Conservation (phyloP, 225 moss, liverwort and hornwort genomes). For the Takakia lepidozioides region DNA sequence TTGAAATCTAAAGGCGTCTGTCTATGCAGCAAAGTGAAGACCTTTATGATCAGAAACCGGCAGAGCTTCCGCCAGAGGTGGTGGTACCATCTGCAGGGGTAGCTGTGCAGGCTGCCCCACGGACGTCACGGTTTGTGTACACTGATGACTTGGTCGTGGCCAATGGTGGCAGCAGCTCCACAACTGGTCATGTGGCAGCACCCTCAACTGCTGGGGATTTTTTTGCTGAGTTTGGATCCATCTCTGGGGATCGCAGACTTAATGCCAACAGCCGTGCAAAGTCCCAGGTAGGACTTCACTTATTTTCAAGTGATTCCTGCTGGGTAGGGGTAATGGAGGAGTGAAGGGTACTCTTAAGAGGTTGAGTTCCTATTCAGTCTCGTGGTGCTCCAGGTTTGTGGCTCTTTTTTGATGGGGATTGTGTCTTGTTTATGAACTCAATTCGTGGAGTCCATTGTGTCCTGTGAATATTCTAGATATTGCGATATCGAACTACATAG, state of each 20-base stretch:
- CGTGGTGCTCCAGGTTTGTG: no score
- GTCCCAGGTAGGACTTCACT: slow-evolving; percentile 31
- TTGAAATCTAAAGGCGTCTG: slow-evolving; percentile 9
- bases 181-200: slow-evolving; percentile 71
- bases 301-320: no score
- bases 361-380: no score
- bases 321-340: no score
- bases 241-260: no score
- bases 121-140: slow-evolving; percentile 84
- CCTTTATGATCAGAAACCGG: slow-evolving; percentile 92
- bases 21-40: slow-evolving; percentile 61
- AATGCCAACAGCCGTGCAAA: slow-evolving; percentile 54
- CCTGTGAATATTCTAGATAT: no score
- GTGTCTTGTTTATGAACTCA: background rate
- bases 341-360: no score
- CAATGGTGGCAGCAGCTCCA: slow-evolving; percentile 42
- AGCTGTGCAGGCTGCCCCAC: slow-evolving; percentile 54
- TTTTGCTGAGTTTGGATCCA: slow-evolving; percentile 78
- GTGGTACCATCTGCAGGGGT: slow-evolving; percentile 29
- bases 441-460: no score
- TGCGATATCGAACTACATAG: no score
- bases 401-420: background rate
- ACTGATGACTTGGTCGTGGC: slow-evolving; percentile 50
- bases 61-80: slow-evolving; percentile 69
- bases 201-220: slow-evolving; percentile 68